Conservation (phyloP, 2,329 filamentous ascomycete species). For the Meredithiella fracta region DNA sequence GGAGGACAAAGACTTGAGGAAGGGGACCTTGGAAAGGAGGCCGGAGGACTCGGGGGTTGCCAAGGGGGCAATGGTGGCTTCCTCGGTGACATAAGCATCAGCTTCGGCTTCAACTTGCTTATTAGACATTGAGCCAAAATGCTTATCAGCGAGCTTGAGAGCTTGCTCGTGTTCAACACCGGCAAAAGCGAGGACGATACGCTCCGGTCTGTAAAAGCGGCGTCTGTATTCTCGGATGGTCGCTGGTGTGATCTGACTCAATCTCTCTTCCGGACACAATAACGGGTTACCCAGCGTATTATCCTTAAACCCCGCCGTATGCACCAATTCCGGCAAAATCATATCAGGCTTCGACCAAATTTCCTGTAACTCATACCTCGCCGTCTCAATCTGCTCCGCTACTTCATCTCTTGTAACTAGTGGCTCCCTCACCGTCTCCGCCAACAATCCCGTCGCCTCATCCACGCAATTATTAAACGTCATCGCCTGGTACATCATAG, state of each 20-base stretch:
- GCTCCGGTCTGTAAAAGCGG: slow-evolving; percentile 73
- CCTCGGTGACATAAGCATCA: slow-evolving; percentile 29
- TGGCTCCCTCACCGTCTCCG: slow-evolving; percentile 84
- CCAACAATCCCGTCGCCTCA: slow-evolving; percentile 64
- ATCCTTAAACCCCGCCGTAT: slow-evolving; percentile 88
- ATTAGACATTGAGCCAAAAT: slow-evolving; percentile 76
- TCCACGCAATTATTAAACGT: slow-evolving; percentile 91
- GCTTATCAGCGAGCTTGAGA: slow-evolving; percentile 60
- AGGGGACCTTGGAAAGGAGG: slow-evolving; percentile 68
- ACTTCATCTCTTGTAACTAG: slow-evolving; percentile 77
- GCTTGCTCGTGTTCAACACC: slow-evolving; percentile 73
- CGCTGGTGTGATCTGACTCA: slow-evolving; percentile 54
- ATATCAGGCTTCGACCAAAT: slow-evolving; percentile 97
- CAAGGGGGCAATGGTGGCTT: slow-evolving; percentile 35
- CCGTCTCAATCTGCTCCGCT: slow-evolving; percentile 70
- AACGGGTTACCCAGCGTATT: slow-evolving; percentile 92
- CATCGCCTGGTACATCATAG: slow-evolving; percentile 96
- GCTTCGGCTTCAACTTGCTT: slow-evolving; percentile 18
- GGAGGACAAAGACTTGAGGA: slow-evolving; percentile 76
- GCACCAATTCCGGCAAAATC: slow-evolving; percentile 85
- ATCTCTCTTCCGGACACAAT: slow-evolving; percentile 71
- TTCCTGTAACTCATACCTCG: slow-evolving; percentile 87
- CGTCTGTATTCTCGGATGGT: slow-evolving; percentile 66
- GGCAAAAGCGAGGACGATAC: slow-evolving; percentile 89
- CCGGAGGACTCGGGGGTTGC: slow-evolving; percentile 28